These are phyloP conservation scores for Colletotrichum sp. DNA, from an alignment of 2,329 filamentous ascomycete species.

Conservation along the genomic window DNA sequence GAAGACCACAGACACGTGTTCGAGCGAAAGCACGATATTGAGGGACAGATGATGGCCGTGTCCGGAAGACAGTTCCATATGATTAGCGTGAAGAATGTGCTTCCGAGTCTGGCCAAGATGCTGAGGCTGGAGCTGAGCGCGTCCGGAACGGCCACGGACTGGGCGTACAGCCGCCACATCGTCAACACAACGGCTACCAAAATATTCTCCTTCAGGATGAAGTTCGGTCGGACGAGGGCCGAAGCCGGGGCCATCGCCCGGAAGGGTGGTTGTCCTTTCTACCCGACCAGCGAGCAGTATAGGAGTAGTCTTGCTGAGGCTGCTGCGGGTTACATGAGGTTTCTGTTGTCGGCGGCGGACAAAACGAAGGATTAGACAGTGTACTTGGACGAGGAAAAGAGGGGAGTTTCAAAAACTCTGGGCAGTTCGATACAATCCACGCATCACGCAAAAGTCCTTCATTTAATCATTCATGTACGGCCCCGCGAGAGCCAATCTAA, in stretches of 20 bases:
- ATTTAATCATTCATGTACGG: background rate
- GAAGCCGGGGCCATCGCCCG: background rate
- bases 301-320: slow-evolving; percentile 47
- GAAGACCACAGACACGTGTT: slow-evolving; percentile 30
- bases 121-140: background rate
- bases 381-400: background rate
- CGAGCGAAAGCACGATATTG: slow-evolving; percentile 29
- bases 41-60: slow-evolving; percentile 39
- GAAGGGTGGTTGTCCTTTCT: slow-evolving; percentile 39
- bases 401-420: fast-evolving
- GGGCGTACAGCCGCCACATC: slow-evolving; percentile 48
- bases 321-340: slow-evolving; percentile 51
- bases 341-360: slow-evolving; percentile 28
- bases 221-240: slow-evolving; percentile 43
- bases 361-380: background rate
- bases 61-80: slow-evolving; percentile 33
- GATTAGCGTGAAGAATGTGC: too few species aligned
- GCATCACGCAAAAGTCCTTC: background rate
- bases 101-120: too few species aligned
- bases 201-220: slow-evolving; percentile 48
- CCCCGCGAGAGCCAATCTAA: background rate
- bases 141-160: slow-evolving; percentile 50
- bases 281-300: slow-evolving; percentile 47
- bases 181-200: slow-evolving; percentile 31
- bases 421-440: background rate